These are phyloP conservation scores for Moringa oleifera DNA, from an alignment of 345 rosid species.

Conservation along the genomic window DNA sequence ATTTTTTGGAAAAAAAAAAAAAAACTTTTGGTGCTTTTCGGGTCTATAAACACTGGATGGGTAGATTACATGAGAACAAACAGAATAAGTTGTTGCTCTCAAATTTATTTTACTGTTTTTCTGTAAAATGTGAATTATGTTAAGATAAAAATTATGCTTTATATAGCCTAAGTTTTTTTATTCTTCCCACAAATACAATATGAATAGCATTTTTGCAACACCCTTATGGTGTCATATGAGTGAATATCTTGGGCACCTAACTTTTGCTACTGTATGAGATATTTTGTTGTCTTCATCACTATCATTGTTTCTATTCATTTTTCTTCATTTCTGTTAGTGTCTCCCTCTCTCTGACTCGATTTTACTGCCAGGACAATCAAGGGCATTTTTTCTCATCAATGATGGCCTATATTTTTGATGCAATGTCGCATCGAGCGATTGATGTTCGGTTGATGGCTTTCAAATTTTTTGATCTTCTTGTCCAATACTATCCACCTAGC, in stretches of 20 bases:
- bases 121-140: too few relatives aligned
- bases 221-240: neutral
- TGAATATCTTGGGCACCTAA: neutral
- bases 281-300: too few relatives aligned
- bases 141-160: neutral
- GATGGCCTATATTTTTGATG: conserved; percentile 72
- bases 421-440: conserved; percentile 65
- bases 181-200: too few relatives aligned
- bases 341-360: conserved; percentile 20
- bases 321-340: neutral
- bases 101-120: neutral
- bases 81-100: neutral
- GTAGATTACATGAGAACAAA: neutral
- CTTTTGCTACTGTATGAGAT: neutral
- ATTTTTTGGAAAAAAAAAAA: too few relatives aligned
- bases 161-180: too few relatives aligned
- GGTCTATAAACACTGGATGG: neutral
- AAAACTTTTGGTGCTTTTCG: neutral
- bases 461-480: conserved; percentile 61
- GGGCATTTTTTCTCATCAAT: conserved; percentile 57
- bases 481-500: conserved; percentile 56
- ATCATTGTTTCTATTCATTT: neutral
- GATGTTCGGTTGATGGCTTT: conserved; percentile 93
- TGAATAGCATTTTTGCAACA: too few relatives aligned
- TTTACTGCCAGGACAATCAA: conserved; percentile 59